Conservation (phyloP, 495 filamentous ascomycete genomes). For the Aspergillus bridgeri region DNA sequence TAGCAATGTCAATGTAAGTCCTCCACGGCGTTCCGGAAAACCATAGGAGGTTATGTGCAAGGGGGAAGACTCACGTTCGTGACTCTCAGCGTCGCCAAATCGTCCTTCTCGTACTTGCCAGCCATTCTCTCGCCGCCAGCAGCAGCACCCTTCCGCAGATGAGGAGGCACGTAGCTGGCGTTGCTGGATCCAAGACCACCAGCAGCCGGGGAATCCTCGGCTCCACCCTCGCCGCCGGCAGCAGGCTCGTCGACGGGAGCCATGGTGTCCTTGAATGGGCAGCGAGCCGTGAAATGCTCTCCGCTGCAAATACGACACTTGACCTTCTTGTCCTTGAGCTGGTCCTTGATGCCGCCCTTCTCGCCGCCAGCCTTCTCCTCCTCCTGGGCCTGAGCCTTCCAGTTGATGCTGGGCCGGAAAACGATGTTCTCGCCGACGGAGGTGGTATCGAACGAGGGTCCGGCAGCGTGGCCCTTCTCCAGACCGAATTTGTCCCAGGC, state of each 20-base stretch:
- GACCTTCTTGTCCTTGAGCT: slow-evolving; percentile 98
- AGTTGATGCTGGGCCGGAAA: slow-evolving; percentile 85
- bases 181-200: slow-evolving; percentile 65
- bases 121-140: slow-evolving; percentile 82
- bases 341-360: slow-evolving; percentile 73
- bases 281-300: slow-evolving; percentile 97
- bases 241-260: slow-evolving; percentile 66
- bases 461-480: slow-evolving; percentile 67
- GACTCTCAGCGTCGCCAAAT: slow-evolving; percentile 90
- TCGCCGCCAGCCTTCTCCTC: slow-evolving; percentile 73
- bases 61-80: slow-evolving; percentile 84
- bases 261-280: slow-evolving; percentile 82
- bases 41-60: slow-evolving; percentile 6
- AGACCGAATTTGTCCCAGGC: slow-evolving; percentile 89
- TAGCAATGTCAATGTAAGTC: slow-evolving; percentile 12
- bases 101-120: slow-evolving; percentile 92
- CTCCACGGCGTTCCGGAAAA: not conserved
- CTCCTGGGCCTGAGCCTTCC: slow-evolving; percentile 83
- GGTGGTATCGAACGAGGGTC: slow-evolving; percentile 80
- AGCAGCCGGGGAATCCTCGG: slow-evolving; percentile 41
- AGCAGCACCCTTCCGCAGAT: slow-evolving; percentile 71
- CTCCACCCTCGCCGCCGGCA: slow-evolving; percentile 50
- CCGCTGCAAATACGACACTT: slow-evolving; percentile 98
- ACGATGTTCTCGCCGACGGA: slow-evolving; percentile 95
- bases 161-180: slow-evolving; percentile 86